A percentile compares a stretch with the other conserved stretches of the same genome.
Evolutionary conservation across 202 grass and related monocot genomes (phyloP).

Genomic region (Miscanthus sacchariflorus): DNA sequence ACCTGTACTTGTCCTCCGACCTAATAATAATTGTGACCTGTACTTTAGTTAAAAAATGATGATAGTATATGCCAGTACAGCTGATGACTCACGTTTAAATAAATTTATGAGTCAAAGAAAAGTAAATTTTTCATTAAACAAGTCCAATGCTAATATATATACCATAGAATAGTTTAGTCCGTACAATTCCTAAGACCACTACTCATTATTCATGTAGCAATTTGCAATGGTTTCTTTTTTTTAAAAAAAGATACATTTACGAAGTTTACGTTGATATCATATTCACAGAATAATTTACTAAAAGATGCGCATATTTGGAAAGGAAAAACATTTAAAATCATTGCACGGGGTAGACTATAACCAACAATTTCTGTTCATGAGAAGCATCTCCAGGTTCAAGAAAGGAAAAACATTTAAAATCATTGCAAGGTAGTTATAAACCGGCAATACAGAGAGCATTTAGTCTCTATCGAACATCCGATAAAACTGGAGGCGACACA

Average conservation of each 20-base stretch:
- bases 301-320: not conserved
- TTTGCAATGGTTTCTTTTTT: not conserved
- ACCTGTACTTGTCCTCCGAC: not conserved
- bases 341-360: not conserved
- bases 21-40: not conserved
- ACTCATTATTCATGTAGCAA: not conserved
- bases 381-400: not conserved
- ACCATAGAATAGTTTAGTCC: not conserved
- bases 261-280: not conserved
- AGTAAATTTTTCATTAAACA: not conserved
- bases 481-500: conserved; percentile 15
- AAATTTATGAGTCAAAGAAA: not conserved
- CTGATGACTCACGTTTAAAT: not conserved
- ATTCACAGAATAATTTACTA: not conserved
- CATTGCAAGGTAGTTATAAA: not conserved
- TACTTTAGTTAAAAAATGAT: not conserved
- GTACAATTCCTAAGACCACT: not conserved
- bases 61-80: not conserved
- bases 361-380: conserved; percentile 14
- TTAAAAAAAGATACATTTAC: not conserved
- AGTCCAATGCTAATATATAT: not conserved
- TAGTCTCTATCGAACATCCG: not conserved
- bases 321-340: not conserved
- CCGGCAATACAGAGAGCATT: not conserved
- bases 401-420: not conserved